Conservation (phyloP, 495 filamentous ascomycete species). For the Neurospora hispaniola region DNA sequence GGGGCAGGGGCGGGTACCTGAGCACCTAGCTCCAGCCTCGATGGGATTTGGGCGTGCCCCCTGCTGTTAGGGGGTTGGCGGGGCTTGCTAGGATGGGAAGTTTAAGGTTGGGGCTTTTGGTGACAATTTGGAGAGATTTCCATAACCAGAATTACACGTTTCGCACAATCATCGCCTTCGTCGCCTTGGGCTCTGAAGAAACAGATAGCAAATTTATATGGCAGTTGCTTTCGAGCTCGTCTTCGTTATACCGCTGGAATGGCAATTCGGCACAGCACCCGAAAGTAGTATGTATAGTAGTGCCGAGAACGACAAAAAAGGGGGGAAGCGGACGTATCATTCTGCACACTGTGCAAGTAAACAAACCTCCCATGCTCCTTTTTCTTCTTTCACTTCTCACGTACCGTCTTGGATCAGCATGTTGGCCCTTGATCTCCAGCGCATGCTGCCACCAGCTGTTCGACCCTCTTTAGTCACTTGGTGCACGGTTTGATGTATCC, state of each 20-base stretch:
- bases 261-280: neutral
- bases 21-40: neutral
- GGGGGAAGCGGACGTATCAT: neutral
- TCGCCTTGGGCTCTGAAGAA: neutral
- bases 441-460: neutral
- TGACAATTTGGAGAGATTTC: neutral
- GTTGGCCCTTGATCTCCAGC: neutral
- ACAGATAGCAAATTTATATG: neutral
- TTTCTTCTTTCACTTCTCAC: neutral
- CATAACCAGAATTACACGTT: neutral
- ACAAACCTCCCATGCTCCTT: neutral
- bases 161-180: neutral
- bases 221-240: neutral
- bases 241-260: neutral
- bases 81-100: neutral
- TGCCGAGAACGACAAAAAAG: neutral
- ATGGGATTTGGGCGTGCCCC: neutral
- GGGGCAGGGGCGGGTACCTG: neutral
- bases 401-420: neutral
- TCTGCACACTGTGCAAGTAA: neutral
- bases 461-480: neutral
- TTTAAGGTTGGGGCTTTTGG: neutral
- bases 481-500: neutral
- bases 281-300: neutral
- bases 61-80: neutral